A percentile compares a stretch with the other conserved stretches of the same genome.
Evolutionary conservation across 345 rosid genomes (phyloP).

Genomic region (Linum trigynum): DNA sequence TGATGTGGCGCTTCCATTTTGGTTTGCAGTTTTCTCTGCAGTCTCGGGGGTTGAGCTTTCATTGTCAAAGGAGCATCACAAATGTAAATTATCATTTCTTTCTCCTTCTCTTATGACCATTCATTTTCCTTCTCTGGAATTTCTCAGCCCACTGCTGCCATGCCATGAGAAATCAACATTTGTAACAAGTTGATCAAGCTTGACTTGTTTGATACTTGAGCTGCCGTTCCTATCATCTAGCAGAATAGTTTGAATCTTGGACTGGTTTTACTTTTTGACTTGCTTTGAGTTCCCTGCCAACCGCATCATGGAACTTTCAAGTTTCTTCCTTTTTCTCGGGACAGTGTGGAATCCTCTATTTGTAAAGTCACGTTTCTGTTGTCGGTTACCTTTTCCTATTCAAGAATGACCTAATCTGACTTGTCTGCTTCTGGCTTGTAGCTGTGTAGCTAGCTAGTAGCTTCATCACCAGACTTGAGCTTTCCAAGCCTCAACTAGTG

Average conservation of each 20-base stretch:
- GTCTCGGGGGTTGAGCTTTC: conserved; percentile 32
- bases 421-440: too few species aligned
- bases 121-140: not conserved
- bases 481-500: too few species aligned
- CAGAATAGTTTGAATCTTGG: not conserved
- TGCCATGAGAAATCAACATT: not conserved
- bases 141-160: not conserved
- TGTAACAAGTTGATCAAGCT: not conserved
- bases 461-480: too few species aligned
- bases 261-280: not conserved
- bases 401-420: too few species aligned
- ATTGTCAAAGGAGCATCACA: conserved; percentile 19
- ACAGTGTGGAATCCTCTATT: not conserved
- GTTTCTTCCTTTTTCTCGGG: not conserved
- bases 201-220: not conserved
- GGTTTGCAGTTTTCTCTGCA: conserved; percentile 24
- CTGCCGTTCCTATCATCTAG: not conserved
- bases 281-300: not conserved
- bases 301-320: not conserved
- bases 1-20: not conserved
- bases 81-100: conserved; percentile 9
- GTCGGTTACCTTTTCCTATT: too few species aligned
- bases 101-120: conserved; percentile 10
- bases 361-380: too few species aligned
- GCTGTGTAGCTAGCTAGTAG: too few species aligned